Percentiles rank a stretch among this genome's conserved stretches.
These are phyloP conservation scores for Trichosporon sp. DNA, from an alignment of 1,284 basidiomycete genomes.

Conservation along the genomic window DNA sequence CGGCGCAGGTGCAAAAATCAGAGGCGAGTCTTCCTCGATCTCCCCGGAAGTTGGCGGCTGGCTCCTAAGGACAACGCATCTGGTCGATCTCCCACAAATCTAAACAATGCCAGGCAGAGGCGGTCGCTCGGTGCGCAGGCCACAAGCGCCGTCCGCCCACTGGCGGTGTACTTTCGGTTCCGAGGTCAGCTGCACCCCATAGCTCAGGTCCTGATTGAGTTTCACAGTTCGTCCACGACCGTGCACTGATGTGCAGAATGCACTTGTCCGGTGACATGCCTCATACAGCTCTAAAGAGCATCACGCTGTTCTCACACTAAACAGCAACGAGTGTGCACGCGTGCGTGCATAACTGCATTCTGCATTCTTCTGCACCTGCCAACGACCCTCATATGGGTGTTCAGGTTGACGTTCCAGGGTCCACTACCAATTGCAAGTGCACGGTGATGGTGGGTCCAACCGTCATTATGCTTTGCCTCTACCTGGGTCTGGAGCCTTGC, in stretches of 20 bases:
- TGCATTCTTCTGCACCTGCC: not conserved
- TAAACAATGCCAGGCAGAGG: slow-evolving; percentile 6
- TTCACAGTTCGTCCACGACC: not conserved
- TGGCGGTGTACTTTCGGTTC: not conserved
- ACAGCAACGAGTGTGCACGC: not conserved
- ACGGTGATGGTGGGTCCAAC: slow-evolving; percentile 13
- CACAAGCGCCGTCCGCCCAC: too few species aligned
- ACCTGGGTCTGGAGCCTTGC: slow-evolving; percentile 3
- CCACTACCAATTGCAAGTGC: slow-evolving; percentile 12
- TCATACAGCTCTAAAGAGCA: not conserved
- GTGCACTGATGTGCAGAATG: slow-evolving; percentile 9
- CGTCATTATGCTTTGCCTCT: not conserved
- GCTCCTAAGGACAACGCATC: not conserved
- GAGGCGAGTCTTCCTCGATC: not conserved
- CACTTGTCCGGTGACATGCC: not conserved
- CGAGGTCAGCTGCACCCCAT: not conserved
- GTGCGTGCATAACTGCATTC: not conserved
- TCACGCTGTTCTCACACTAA: slow-evolving; percentile 4
- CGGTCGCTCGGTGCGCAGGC: too few species aligned
- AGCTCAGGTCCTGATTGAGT: slow-evolving; percentile 11
- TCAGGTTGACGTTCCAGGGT: not conserved
- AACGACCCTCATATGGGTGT: not conserved
- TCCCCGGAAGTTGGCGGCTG: too few species aligned
- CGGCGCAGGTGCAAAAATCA: not conserved
- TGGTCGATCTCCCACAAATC: not conserved